Conservation (phyloP, 2,329 filamentous ascomycete species). For the Aspergillus ruber region DNA sequence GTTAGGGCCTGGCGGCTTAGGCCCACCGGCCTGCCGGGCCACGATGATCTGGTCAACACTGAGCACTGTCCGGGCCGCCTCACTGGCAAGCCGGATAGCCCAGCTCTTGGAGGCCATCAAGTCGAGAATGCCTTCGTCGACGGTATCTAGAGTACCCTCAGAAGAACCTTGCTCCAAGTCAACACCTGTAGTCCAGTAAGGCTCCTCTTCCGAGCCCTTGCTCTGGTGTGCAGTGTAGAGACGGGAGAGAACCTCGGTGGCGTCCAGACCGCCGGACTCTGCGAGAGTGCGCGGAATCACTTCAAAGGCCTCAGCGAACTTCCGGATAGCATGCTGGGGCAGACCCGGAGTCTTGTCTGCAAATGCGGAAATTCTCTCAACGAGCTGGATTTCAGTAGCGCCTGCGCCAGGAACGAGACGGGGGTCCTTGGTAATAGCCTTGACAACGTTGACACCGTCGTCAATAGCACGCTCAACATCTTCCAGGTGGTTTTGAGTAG, state of each 20-base stretch:
- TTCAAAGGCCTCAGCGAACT: slow-evolving; percentile 96
- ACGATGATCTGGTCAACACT: slow-evolving; percentile 99
- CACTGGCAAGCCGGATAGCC: slow-evolving; percentile 95
- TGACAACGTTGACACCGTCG: slow-evolving; percentile 96
- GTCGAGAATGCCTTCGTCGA: slow-evolving; percentile 84
- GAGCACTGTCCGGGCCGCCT: slow-evolving; percentile 86
- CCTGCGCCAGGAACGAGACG: slow-evolving; percentile 89
- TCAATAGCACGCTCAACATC: slow-evolving; percentile 96
- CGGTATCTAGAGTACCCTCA: slow-evolving; percentile 76
- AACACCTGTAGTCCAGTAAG: slow-evolving; percentile 84
- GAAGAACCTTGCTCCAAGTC: slow-evolving; percentile 85
- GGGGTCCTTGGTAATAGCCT: slow-evolving; percentile 91
- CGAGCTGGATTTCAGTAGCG: slow-evolving; percentile 87
- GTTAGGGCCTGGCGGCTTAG: slow-evolving; percentile 93
- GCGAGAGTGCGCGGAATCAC: slow-evolving; percentile 90
- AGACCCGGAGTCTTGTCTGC: slow-evolving; percentile 90
- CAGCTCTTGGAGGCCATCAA: slow-evolving; percentile 87
- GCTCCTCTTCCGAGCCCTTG: slow-evolving; percentile 51
- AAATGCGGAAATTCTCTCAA: slow-evolving; percentile 82
- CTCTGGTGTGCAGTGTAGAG: slow-evolving; percentile 86
- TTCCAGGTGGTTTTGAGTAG: slow-evolving; percentile 96
- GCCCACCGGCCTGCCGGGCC: slow-evolving; percentile 90
- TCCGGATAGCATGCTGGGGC: slow-evolving; percentile 93
- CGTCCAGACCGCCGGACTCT: slow-evolving; percentile 90
- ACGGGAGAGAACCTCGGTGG: slow-evolving; percentile 89